phyloP scores from a whole-genome alignment of 495 filamentous ascomycete genomes.

The Hyaloscypha finlandica region DNA sequence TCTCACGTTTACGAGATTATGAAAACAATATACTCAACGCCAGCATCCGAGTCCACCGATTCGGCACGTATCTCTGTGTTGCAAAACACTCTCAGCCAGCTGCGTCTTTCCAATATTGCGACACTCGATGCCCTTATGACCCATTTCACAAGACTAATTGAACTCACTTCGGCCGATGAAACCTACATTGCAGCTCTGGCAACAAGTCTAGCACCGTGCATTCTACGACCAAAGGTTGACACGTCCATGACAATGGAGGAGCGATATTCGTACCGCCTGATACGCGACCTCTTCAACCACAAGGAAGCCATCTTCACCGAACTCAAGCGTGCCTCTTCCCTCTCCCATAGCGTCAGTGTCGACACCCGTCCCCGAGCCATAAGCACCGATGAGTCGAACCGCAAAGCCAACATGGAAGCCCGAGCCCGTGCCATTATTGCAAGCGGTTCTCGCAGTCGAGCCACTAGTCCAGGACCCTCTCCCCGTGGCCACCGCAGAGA shows the following conservation, averaged over 20 bases:
- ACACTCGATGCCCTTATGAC: conserved; percentile 98
- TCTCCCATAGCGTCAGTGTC: conserved; percentile 50
- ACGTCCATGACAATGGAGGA: conserved; percentile 93
- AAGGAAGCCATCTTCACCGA: conserved; percentile 96
- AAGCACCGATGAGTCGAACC: conserved; percentile 94
- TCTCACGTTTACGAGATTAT: conserved; percentile 99
- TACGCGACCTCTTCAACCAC: conserved; percentile 90
- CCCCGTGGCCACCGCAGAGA: conserved; percentile 68
- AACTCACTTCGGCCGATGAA: conserved; percentile 94
- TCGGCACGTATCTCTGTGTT: conserved; percentile 82
- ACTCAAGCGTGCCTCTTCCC: conserved; percentile 84
- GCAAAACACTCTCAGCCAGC: conserved; percentile 91
- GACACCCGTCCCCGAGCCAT: conserved; percentile 69
- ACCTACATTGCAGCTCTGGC: conserved; percentile 77
- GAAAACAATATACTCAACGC: conserved; percentile 90
- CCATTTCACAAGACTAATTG: conserved; percentile 95
- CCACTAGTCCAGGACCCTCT: conserved; percentile 71
- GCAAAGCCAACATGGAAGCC: conserved; percentile 90
- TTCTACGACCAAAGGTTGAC: conserved; percentile 83
- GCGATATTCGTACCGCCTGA: conserved; percentile 86
- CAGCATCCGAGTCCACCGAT: conserved; percentile 68
- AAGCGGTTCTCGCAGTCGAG: conserved; percentile 60
- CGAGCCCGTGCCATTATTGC: conserved; percentile 80
- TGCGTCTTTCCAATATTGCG: conserved; percentile 96
- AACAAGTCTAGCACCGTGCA: conserved; percentile 76